These are phyloP conservation scores for Aspergillus sp. DNA, from an alignment of 2,329 filamentous ascomycete species.

Conservation along the genomic window DNA sequence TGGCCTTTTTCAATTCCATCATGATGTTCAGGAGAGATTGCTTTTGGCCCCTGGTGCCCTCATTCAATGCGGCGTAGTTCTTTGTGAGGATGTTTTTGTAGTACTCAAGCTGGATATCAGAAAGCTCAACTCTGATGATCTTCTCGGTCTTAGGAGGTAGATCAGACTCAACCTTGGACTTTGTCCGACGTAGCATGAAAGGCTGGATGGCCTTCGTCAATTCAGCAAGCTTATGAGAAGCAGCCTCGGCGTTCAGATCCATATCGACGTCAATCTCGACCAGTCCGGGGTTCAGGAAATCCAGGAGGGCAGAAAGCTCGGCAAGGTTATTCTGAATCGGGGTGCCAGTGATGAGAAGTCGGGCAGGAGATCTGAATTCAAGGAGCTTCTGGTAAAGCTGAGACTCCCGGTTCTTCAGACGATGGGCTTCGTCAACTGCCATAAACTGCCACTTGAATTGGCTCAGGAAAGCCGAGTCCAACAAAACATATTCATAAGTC, in stretches of 20 bases:
- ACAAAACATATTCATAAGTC: slow-evolving; percentile 93
- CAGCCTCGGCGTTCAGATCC: slow-evolving; percentile 76
- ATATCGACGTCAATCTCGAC: slow-evolving; percentile 89
- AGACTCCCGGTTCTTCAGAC: slow-evolving; percentile 93
- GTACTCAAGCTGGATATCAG: slow-evolving; percentile 93
- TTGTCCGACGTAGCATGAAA: slow-evolving; percentile 92
- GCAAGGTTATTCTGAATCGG: slow-evolving; percentile 96
- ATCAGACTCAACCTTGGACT: slow-evolving; percentile 96
- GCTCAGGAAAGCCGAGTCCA: slow-evolving; percentile 78
- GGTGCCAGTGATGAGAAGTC: slow-evolving; percentile 92
- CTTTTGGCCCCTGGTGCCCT: slow-evolving; percentile 86
- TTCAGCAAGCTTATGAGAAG: slow-evolving; percentile 81
- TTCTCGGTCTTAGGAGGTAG: slow-evolving; percentile 97
- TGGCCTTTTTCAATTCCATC: slow-evolving; percentile 99
- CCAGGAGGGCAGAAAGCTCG: slow-evolving; percentile 86
- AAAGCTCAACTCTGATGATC: slow-evolving; percentile 95
- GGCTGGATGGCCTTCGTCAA: slow-evolving; percentile 86
- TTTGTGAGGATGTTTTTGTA: slow-evolving; percentile 98
- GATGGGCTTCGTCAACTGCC: slow-evolving; percentile 93
- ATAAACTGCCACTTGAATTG: slow-evolving; percentile 97
- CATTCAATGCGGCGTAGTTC: slow-evolving; percentile 91
- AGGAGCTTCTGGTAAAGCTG: slow-evolving; percentile 84
- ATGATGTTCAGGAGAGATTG: slow-evolving; percentile 96
- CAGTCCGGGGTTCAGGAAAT: slow-evolving; percentile 95
- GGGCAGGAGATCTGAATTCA: slow-evolving; percentile 82